Evolutionary conservation across 176 grass and related monocot species (phyloP).

Genomic region (Carex cristatella): DNA sequence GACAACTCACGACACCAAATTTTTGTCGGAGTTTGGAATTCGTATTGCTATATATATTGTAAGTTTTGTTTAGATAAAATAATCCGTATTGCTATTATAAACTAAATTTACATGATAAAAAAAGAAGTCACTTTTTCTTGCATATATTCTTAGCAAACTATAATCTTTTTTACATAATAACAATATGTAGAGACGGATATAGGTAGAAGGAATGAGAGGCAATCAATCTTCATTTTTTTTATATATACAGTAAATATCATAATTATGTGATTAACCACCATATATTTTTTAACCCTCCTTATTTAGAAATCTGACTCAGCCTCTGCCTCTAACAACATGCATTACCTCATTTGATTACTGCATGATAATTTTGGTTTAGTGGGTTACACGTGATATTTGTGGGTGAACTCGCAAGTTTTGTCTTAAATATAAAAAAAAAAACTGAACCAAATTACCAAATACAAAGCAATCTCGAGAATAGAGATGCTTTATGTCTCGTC

Average conservation of each 20-base stretch:
- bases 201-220: too few species aligned
- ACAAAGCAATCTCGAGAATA: background rate
- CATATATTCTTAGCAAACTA: background rate
- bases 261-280: too few species aligned
- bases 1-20: too few species aligned
- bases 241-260: too few species aligned
- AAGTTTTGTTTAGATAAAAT: background rate
- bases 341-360: background rate
- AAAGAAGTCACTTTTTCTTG: background rate
- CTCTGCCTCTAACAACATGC: too few species aligned
- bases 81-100: background rate
- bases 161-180: background rate
- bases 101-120: background rate
- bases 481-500: conserved; percentile 8
- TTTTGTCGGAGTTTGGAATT: too few species aligned
- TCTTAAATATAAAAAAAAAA: conserved; percentile 13
- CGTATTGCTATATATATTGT: background rate
- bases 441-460: background rate
- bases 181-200: too few species aligned
- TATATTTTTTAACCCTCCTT: too few species aligned
- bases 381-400: background rate
- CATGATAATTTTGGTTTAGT: background rate
- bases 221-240: too few species aligned
- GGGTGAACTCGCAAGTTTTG: background rate
- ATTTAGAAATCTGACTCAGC: too few species aligned